Evolutionary conservation across 2,329 filamentous ascomycete genomes (phyloP), one percentile per base, ranked within the genome.

Genomic region (Aureobasidium namibiae): DNA sequence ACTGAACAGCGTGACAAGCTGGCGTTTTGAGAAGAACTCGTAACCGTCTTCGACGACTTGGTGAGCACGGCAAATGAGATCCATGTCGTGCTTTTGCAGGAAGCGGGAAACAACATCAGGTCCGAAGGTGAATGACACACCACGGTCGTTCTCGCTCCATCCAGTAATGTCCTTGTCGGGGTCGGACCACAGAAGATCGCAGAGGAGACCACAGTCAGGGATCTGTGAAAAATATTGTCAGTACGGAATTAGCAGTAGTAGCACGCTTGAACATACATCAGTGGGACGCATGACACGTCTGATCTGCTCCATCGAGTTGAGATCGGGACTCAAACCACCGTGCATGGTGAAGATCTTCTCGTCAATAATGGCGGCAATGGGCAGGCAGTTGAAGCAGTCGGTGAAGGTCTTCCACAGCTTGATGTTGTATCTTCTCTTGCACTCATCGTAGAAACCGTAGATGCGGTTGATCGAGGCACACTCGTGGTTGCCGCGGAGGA

Each of bases 321-420:
- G 82, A 73, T 96, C 94, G 45, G 94, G 94, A 75, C 91, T 96
- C 70, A 99, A 79, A 71, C 94, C 94, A 72, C 94, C 94, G 78
- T 99, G 94, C 92, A 99, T 96, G 72, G 92, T 96, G 81, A 99
- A 97, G 73, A 99, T 99, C 87, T 97, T 99, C 82, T 96, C 94
- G 72, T 96, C 92, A 69, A 99, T 96, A 77, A 99, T 99, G 67
- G 94, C 92, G 61, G 92, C 94, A 74, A 99, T 97, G 49, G 92
- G 92, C 71, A 97, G 78, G 78, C 91, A 96, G 82, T 99, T 99
- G 85, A 99, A 99, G 82, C 92, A 96, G 75, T 99, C 92, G 64
- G 92, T 96, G 74, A 99, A 97, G 1, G 92, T 97, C 84, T 99
- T 99, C 92, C 92, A 97, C 63, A 97, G 83, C 84, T 97, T 97